These are phyloP conservation scores for Russula sp. DNA, from an alignment of 768 basidiomycete genomes.

Conservation along the genomic window DNA sequence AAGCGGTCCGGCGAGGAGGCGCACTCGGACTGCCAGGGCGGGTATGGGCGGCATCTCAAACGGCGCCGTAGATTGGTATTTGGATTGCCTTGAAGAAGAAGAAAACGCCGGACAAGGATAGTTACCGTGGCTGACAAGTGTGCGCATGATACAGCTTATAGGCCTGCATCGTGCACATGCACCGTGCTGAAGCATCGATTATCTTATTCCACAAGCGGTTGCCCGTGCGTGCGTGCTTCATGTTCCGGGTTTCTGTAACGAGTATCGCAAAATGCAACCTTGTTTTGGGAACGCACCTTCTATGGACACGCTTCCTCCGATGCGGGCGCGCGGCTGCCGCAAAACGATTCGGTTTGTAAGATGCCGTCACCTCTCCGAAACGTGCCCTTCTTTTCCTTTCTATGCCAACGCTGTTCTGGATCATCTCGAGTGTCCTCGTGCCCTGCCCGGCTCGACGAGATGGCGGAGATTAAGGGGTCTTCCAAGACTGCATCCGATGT, in stretches of 20 bases:
- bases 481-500: not conserved
- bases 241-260: not conserved
- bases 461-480: not conserved
- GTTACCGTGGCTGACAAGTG: not conserved
- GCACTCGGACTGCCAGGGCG: conserved; percentile 62
- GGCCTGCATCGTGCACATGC: not conserved
- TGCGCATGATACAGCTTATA: not conserved
- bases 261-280: not conserved
- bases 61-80: conserved; percentile 4
- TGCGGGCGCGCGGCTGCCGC: conserved; percentile 1
- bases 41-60: conserved; percentile 39
- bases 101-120: not conserved
- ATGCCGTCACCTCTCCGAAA: conserved; percentile 2
- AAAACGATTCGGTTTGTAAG: not conserved
- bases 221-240: not conserved
- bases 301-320: conserved; percentile 6
- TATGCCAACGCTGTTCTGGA: not conserved
- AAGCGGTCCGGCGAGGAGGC: conserved; percentile 68
- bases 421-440: not conserved
- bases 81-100: not conserved
- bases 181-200: not conserved
- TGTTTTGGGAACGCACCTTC: not conserved
- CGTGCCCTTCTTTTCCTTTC: not conserved
- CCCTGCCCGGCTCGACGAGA: not conserved
- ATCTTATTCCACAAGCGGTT: not conserved